These are phyloP conservation scores for Cenococcum geophilum DNA, from an alignment of 495 filamentous ascomycete genomes.

Conservation along the genomic window DNA sequence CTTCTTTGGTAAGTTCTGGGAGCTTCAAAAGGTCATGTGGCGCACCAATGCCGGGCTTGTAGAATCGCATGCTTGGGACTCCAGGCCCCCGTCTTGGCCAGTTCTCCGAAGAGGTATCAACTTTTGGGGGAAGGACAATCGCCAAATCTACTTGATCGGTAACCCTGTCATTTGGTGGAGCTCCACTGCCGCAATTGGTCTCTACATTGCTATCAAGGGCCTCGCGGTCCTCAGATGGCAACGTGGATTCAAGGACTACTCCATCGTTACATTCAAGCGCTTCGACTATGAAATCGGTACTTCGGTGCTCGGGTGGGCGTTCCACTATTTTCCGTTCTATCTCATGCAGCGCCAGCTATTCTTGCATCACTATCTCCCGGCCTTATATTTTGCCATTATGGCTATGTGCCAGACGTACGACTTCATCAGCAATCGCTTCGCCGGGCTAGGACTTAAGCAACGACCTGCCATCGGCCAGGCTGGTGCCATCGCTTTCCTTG, in stretches of 20 bases:
- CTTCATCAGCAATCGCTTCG: constrained; percentile 66
- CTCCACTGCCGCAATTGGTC: constrained; percentile 69
- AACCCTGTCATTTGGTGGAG: constrained; percentile 96
- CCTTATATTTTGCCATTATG: constrained; percentile 90
- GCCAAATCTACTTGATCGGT: constrained; percentile 92
- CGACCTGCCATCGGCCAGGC: constrained; percentile 67
- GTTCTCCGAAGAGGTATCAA: constrained; percentile 93
- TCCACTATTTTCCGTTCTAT: constrained; percentile 97
- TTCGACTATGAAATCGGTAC: constrained; percentile 97
- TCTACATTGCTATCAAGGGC: constrained; percentile 79
- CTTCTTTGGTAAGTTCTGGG: constrained; percentile 98
- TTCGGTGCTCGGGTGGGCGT: constrained; percentile 85
- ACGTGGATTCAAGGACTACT: constrained; percentile 81
- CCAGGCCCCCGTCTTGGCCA: constrained; percentile 88
- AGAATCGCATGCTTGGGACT: constrained; percentile 97
- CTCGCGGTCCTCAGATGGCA: constrained; percentile 90
- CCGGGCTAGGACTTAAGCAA: constrained; percentile 59
- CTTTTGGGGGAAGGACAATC: constrained; percentile 94
- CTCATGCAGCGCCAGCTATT: constrained; percentile 98
- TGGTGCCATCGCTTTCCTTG: constrained; percentile 63
- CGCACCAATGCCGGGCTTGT: constrained; percentile 92
- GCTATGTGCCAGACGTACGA: constrained; percentile 83
- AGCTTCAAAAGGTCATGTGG: constrained; percentile 99
- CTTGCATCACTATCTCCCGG: constrained; percentile 94
- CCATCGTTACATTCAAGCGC: constrained; percentile 72